A percentile compares a stretch with the other conserved stretches of the same genome.
Conservation (phyloP, 768 basidiomycete species). For the Candolleomyces aberdarensis region DNA sequence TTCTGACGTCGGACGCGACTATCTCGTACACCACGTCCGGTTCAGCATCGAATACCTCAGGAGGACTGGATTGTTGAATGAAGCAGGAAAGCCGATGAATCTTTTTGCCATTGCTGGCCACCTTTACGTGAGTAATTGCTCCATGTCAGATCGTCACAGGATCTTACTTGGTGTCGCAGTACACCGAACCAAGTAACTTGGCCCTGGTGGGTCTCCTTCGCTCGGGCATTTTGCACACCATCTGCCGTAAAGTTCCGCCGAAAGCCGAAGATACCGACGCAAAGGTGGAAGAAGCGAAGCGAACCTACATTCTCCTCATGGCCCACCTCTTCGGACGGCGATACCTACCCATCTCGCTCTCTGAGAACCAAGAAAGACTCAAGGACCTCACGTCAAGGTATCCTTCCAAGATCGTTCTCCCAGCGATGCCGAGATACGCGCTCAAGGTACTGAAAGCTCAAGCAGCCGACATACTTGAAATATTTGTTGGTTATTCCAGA, state of each 20-base stretch:
- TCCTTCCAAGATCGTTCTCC: conserved; percentile 57
- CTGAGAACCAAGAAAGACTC: conserved; percentile 31
- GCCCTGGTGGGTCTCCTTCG: conserved; percentile 59
- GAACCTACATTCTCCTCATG: conserved; percentile 51
- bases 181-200: conserved; percentile 69
- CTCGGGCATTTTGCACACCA: conserved; percentile 53
- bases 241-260: conserved; percentile 31
- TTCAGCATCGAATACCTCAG: conserved; percentile 73
- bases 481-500: conserved; percentile 55
- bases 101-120: conserved; percentile 52
- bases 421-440: conserved; percentile 41
- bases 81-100: conserved; percentile 53
- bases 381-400: conserved; percentile 38
- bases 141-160: not conserved
- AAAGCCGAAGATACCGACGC: conserved; percentile 20
- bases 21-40: conserved; percentile 62
- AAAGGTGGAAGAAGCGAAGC: conserved; percentile 38
- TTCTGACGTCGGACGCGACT: conserved; percentile 51
- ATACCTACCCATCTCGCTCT: conserved; percentile 44
- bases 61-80: conserved; percentile 50
- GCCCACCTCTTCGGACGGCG: conserved; percentile 67
- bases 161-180: conserved; percentile 23
- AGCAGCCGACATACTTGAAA: conserved; percentile 43
- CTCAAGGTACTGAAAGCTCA: conserved; percentile 42
- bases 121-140: conserved; percentile 37